A percentile compares a stretch with the other conserved stretches of the same genome.
These are phyloP conservation scores for Ceratobasidium sp. DNA, from an alignment of 1,284 basidiomycete species.

Conservation along the genomic window DNA sequence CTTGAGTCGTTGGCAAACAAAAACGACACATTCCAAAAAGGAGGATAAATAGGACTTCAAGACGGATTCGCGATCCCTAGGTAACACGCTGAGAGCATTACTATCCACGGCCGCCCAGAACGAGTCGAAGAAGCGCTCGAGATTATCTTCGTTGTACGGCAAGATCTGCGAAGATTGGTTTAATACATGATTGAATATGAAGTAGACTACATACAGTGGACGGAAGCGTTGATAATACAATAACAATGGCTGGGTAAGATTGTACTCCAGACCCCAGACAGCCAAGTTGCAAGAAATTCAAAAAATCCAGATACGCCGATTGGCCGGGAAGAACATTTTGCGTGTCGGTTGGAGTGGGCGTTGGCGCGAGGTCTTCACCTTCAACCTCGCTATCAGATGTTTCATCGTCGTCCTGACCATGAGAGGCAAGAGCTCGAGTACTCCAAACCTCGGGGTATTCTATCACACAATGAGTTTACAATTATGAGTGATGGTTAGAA, in stretches of 20 bases:
- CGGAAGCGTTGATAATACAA: slow-evolving; percentile 86
- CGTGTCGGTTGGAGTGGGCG: slow-evolving; percentile 44
- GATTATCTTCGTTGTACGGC: slow-evolving; percentile 56
- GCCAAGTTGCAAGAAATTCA: slow-evolving; percentile 79
- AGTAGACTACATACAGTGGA: slow-evolving; percentile 62
- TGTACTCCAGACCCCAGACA: slow-evolving; percentile 81
- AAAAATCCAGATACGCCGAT: slow-evolving; percentile 76
- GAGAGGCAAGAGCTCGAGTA: slow-evolving; percentile 53
- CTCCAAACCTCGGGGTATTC: slow-evolving; percentile 77
- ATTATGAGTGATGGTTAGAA: slow-evolving; percentile 26
- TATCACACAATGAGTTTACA: slow-evolving; percentile 54
- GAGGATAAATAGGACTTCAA: slow-evolving; percentile 74
- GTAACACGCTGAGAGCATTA: slow-evolving; percentile 70
- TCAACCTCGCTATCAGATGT: slow-evolving; percentile 59
- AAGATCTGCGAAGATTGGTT: slow-evolving; percentile 52
- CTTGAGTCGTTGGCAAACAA: slow-evolving; percentile 65
- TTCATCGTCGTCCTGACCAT: slow-evolving; percentile 50
- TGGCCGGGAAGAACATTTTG: slow-evolving; percentile 6
- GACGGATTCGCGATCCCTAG: slow-evolving; percentile 64
- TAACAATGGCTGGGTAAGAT: slow-evolving; percentile 82
- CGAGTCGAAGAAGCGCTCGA: slow-evolving; percentile 71
- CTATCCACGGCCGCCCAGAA: slow-evolving; percentile 84
- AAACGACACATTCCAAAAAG: slow-evolving; percentile 77
- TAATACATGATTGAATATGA: slow-evolving; percentile 39
- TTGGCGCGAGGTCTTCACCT: slow-evolving; percentile 53